phyloP scores from a whole-genome alignment of 768 basidiomycete genomes.

The Serendipita vermifera region DNA sequence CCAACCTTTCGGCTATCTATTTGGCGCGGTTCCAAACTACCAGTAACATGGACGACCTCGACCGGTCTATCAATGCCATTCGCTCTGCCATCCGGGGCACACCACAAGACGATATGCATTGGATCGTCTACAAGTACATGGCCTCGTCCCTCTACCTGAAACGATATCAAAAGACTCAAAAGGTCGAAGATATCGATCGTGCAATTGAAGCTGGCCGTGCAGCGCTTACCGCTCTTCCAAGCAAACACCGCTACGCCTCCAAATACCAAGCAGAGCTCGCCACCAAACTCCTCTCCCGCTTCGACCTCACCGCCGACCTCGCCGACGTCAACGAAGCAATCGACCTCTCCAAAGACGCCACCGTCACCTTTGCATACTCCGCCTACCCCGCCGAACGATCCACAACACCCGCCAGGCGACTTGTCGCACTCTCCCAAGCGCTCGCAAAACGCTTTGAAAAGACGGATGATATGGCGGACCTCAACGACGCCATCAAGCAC shows the following conservation, averaged over 20 bases:
- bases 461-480: not conserved
- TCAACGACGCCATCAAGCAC: slow-evolving; percentile 4
- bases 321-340: slow-evolving; percentile 8
- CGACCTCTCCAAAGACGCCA: slow-evolving; percentile 5
- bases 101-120: not conserved
- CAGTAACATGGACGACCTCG: not conserved
- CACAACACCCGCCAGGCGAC: not conserved
- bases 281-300: slow-evolving; percentile 1
- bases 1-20: slow-evolving; percentile 5
- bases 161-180: not conserved
- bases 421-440: not conserved
- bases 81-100: slow-evolving; percentile 4
- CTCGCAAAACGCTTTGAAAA: not conserved
- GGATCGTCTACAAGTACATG: slow-evolving; percentile 9
- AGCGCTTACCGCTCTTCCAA: not conserved
- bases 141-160: slow-evolving; percentile 7
- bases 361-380: not conserved
- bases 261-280: slow-evolving; percentile 4
- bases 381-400: slow-evolving; percentile 1
- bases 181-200: not conserved
- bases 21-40: slow-evolving; percentile 1
- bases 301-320: not conserved
- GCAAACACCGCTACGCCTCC: not conserved
- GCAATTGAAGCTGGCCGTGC: not conserved
- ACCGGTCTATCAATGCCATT: not conserved